These are phyloP conservation scores for Kregervanrija pseudodelftensis DNA, from an alignment of 805 yeast species.

Conservation along the genomic window DNA sequence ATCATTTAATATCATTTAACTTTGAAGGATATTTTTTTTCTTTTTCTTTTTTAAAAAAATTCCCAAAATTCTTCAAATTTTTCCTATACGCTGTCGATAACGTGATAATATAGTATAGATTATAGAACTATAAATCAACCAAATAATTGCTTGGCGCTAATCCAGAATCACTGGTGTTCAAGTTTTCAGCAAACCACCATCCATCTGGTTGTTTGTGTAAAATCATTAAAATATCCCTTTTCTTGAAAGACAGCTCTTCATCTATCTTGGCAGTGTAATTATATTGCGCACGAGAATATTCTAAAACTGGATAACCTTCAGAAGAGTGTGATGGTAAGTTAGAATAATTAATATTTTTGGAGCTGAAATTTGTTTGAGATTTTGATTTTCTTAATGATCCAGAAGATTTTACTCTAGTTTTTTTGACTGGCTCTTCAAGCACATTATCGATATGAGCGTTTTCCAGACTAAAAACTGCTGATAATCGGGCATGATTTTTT, in stretches of 20 bases:
- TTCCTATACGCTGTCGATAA: too few species aligned
- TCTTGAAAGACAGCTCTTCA: conserved; percentile 52
- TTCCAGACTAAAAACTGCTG: too few species aligned
- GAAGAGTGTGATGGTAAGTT: conserved; percentile 41
- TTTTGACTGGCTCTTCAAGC: too few species aligned
- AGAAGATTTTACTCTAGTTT: conserved; percentile 4
- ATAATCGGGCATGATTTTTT: too few species aligned
- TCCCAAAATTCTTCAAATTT: too few species aligned
- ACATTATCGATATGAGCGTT: too few species aligned
- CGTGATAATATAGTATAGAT: neutral
- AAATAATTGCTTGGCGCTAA: conserved; percentile 59
- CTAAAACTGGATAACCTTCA: conserved; percentile 47
- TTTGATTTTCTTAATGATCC: conserved; percentile 21
- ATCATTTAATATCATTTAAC: neutral
- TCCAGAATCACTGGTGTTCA: conserved; percentile 39
- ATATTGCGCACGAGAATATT: conserved; percentile 48
- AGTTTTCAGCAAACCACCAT: conserved; percentile 67
- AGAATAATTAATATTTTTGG: conserved; percentile 12
- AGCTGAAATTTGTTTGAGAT: conserved; percentile 22
- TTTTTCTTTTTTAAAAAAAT: neutral
- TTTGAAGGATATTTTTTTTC: neutral
- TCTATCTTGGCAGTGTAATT: conserved; percentile 55
- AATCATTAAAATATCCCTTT: conserved; percentile 48
- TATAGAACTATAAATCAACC: conserved; percentile 19
- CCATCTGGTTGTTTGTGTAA: conserved; percentile 59